phyloP scores from a whole-genome alignment of 192 early-diverging fungal genomes.

The Backusella australiensis region DNA sequence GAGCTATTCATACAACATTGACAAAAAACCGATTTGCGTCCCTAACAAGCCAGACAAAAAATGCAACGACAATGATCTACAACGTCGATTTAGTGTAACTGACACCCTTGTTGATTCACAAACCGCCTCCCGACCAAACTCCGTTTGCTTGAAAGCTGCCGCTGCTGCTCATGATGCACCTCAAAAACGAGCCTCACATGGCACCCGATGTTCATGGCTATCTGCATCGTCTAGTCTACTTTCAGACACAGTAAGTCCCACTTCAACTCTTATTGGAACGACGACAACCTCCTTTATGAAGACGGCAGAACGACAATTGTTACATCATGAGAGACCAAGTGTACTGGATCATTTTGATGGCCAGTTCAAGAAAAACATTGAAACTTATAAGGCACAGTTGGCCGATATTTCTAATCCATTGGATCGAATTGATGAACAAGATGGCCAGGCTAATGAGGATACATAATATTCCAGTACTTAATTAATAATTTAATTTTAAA shows the following conservation, averaged over 20 bases:
- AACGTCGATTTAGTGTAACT: background rate
- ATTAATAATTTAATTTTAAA: background rate
- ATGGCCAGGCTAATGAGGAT: background rate
- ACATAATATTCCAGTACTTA: background rate
- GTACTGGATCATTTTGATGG: conserved; percentile 1
- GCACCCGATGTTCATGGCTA: background rate
- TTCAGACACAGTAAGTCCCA: background rate
- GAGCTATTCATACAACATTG: background rate
- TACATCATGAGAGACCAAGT: conserved; percentile 9
- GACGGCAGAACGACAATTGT: background rate
- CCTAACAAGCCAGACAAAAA: background rate
- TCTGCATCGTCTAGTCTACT: background rate
- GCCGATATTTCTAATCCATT: background rate
- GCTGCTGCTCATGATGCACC: background rate
- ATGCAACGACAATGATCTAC: background rate
- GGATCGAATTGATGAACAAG: background rate
- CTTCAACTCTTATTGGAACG: conserved; percentile 9
- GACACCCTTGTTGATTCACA: background rate
- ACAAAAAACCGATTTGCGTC: background rate
- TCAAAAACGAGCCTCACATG: background rate
- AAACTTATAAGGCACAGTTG: conserved; percentile 9
- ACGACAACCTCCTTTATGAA: conserved; percentile 3
- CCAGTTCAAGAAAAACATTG: background rate
- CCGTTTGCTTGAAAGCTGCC: background rate
- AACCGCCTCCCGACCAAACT: background rate